Evolutionary conservation across 139 green algal species (phyloP).

Genomic region (Chlamydomonas asymmetrica): DNA sequence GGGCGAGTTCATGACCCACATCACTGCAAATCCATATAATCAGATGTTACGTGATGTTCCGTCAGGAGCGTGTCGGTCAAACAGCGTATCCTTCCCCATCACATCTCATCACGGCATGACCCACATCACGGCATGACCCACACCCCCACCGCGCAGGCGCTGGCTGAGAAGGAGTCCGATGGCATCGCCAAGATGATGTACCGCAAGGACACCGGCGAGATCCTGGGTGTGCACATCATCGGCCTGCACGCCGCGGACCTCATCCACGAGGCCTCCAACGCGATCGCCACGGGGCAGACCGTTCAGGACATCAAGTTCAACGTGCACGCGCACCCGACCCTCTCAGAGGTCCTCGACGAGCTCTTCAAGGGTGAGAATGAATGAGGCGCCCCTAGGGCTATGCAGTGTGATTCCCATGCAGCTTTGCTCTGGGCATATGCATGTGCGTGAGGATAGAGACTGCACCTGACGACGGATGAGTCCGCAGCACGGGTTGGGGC

Average conservation of each 20-base stretch:
- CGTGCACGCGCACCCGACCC: slow-evolving; percentile 97
- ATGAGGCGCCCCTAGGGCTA: no score
- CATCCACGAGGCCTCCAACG: slow-evolving; percentile 99
- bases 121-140: background rate
- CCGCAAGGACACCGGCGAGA: slow-evolving; percentile 95
- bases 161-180: slow-evolving; percentile 97
- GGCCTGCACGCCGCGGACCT: slow-evolving; percentile 97
- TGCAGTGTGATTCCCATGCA: no score
- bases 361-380: slow-evolving; percentile 87
- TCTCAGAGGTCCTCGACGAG: slow-evolving; percentile 96
- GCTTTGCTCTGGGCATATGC: no score
- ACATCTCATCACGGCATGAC: slow-evolving; percentile 1
- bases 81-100: no score
- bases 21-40: no score
- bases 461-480: no score
- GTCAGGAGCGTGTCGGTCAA: no score
- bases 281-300: slow-evolving; percentile 85
- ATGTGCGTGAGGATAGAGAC: no score
- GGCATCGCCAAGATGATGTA: slow-evolving; percentile 98
- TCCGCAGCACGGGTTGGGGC: no score
- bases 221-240: slow-evolving; percentile 94
- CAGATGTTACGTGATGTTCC: no score
- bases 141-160: slow-evolving; percentile 60
- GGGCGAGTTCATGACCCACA: no score
- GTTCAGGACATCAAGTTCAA: slow-evolving; percentile 97